Conservation (phyloP, 768 basidiomycete species). For the Lanmaoa rubissima region DNA sequence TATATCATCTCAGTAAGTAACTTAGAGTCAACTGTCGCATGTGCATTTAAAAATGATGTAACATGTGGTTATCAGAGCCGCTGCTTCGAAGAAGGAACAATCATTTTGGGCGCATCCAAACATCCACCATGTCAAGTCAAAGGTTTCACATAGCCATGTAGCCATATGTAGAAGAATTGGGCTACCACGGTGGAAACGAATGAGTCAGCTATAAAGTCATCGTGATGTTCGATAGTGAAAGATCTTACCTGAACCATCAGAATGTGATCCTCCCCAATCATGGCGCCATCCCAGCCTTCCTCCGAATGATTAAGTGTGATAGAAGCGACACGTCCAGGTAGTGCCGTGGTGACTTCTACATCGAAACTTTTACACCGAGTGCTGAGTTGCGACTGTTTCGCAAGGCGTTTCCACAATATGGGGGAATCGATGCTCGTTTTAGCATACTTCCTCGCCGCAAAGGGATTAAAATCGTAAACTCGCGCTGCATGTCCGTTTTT, state of each 20-base stretch:
- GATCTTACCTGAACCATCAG: slow-evolving; percentile 32
- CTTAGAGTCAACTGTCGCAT: not conserved
- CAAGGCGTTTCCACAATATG: slow-evolving; percentile 21
- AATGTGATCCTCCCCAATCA: slow-evolving; percentile 38
- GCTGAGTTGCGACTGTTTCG: slow-evolving; percentile 3
- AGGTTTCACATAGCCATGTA: slow-evolving; percentile 29
- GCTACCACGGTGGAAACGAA: slow-evolving; percentile 7
- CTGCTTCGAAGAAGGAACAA: not conserved
- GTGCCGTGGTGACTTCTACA: slow-evolving; percentile 22
- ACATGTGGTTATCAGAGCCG: not conserved
- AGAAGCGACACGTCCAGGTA: slow-evolving; percentile 29
- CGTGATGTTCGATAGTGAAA: not conserved
- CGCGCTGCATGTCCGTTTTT: slow-evolving; percentile 17
- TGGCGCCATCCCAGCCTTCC: slow-evolving; percentile 30
- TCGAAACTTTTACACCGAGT: slow-evolving; percentile 18
- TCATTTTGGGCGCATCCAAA: not conserved
- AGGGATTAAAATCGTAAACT: slow-evolving; percentile 35
- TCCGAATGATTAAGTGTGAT: slow-evolving; percentile 13
- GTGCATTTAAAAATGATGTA: not conserved
- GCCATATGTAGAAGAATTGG: slow-evolving; percentile 14
- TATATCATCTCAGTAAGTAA: too few species aligned
- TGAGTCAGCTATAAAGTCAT: not conserved
- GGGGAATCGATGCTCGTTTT: slow-evolving; percentile 5
- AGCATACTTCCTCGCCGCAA: slow-evolving; percentile 18
- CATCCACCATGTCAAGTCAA: not conserved